These are phyloP conservation scores for Linum lewisii DNA, from an alignment of 345 rosid genomes.

Conservation along the genomic window DNA sequence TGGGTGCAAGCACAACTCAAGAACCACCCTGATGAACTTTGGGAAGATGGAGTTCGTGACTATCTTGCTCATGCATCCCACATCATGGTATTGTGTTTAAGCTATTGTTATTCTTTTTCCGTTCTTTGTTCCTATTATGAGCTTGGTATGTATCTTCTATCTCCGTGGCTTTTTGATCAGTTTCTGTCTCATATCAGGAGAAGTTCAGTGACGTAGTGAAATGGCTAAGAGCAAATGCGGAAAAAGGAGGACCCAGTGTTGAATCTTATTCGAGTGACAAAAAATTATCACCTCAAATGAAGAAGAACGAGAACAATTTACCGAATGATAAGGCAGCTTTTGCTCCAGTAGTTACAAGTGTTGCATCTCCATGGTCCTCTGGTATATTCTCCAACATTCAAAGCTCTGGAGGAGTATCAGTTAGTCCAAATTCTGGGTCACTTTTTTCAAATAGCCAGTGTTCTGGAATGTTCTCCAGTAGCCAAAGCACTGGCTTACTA, in stretches of 20 bases:
- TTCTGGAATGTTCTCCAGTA: slow-evolving; percentile 5
- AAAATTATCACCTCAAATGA: slow-evolving; percentile 30
- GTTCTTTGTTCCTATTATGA: too few relatives aligned
- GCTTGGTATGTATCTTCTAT: too few relatives aligned
- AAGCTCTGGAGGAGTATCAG: slow-evolving; percentile 15
- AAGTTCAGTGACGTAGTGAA: slow-evolving; percentile 76
- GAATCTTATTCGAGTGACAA: slow-evolving; percentile 35
- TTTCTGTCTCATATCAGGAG: slow-evolving; percentile 36
- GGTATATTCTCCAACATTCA: slow-evolving; percentile 21
- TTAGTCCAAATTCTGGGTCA: slow-evolving; percentile 5
- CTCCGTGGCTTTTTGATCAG: neutral
- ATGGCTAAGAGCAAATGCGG: slow-evolving; percentile 71
- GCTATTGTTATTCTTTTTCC: neutral
- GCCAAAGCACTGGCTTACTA: slow-evolving; percentile 11
- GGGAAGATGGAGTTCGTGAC: slow-evolving; percentile 86
- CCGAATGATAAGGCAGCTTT: slow-evolving; percentile 27
- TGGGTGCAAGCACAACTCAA: slow-evolving; percentile 91
- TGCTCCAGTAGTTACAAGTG: slow-evolving; percentile 20
- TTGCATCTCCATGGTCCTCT: slow-evolving; percentile 23
- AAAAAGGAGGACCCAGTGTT: slow-evolving; percentile 35
- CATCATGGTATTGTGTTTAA: slow-evolving; percentile 41
- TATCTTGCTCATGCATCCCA: slow-evolving; percentile 71
- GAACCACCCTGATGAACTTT: slow-evolving; percentile 94
- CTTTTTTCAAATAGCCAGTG: slow-evolving; percentile 12
- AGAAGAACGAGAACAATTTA: slow-evolving; percentile 22